Evolutionary conservation across 202 grass and related monocot genomes (phyloP).

Genomic region (Zizania palustris): DNA sequence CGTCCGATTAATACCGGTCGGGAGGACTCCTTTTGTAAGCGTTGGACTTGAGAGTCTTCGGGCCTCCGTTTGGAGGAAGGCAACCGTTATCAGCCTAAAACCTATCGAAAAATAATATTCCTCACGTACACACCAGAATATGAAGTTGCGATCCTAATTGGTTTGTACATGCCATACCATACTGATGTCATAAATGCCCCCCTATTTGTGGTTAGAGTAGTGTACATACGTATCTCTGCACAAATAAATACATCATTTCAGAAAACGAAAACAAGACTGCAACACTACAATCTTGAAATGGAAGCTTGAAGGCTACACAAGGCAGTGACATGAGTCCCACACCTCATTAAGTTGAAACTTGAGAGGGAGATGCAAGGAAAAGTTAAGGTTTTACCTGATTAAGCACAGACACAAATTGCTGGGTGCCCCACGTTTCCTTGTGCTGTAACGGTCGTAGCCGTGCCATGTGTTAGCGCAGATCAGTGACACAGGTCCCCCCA

Average conservation of each 20-base stretch:
- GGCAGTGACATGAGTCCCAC: neutral
- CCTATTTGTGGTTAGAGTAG: neutral
- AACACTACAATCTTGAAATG: neutral
- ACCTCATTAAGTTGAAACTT: too few species aligned
- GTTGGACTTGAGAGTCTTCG: too few species aligned
- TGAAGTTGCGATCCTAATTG: neutral
- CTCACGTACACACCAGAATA: neutral
- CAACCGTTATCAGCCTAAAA: too few species aligned
- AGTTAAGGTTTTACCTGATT: neutral
- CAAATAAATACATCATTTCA: neutral
- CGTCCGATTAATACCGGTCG: too few species aligned
- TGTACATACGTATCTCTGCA: neutral
- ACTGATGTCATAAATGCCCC: neutral
- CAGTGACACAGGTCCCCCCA: neutral
- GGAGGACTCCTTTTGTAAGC: too few species aligned
- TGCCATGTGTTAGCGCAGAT: neutral
- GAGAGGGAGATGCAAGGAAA: neutral
- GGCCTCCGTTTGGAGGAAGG: too few species aligned
- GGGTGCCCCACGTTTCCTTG: neutral
- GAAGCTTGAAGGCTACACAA: neutral
- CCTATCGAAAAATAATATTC: too few species aligned
- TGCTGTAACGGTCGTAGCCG: neutral
- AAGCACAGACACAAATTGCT: slow-evolving; percentile 3
- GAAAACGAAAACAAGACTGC: neutral
- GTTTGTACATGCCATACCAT: too few species aligned